phyloP scores from a whole-genome alignment of 2,329 filamentous ascomycete species.

The Fusarium graminum region DNA sequence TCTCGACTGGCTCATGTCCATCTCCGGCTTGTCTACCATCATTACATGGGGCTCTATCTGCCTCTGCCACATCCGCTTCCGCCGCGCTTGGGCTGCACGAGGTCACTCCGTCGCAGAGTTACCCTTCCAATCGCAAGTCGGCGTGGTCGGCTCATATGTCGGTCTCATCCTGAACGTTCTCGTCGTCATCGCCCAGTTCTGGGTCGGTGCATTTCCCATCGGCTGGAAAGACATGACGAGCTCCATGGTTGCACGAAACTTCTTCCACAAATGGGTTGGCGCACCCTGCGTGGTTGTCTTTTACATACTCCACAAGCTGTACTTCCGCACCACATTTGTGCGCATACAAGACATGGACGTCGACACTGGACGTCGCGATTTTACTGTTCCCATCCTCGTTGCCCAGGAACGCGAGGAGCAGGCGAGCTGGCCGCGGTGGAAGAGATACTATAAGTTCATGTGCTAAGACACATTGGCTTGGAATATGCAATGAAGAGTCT shows the following conservation, averaged over 20 bases:
- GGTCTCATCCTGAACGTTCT: conserved; percentile 81
- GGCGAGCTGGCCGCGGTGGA: conserved; percentile 80
- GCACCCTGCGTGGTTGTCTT: conserved; percentile 76
- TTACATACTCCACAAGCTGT: conserved; percentile 82
- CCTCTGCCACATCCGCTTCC: conserved; percentile 92
- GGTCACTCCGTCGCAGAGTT: conserved; percentile 81
- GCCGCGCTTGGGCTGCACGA: conserved; percentile 77
- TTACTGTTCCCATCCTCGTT: conserved; percentile 83
- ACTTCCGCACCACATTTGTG: conserved; percentile 76
- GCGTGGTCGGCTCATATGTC: conserved; percentile 82
- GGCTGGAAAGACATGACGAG: conserved; percentile 63
- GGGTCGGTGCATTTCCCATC: conserved; percentile 84
- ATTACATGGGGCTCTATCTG: conserved; percentile 90
- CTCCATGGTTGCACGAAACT: conserved; percentile 68
- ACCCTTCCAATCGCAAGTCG: conserved; percentile 84
- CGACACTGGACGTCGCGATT: conserved; percentile 84
- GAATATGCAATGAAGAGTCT: background rate
- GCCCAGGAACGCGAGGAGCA: conserved; percentile 84
- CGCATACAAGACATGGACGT: conserved; percentile 83
- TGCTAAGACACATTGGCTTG: conserved; percentile 62
- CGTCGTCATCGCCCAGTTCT: conserved; percentile 87
- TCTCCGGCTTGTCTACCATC: conserved; percentile 79
- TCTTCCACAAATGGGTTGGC: conserved; percentile 80
- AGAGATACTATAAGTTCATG: conserved; percentile 78
- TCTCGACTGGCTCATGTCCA: conserved; percentile 83